Base-by-base conservation (phyloP, 2,329 filamentous ascomycete genomes). In the Xylariaceae sp. region DNA sequence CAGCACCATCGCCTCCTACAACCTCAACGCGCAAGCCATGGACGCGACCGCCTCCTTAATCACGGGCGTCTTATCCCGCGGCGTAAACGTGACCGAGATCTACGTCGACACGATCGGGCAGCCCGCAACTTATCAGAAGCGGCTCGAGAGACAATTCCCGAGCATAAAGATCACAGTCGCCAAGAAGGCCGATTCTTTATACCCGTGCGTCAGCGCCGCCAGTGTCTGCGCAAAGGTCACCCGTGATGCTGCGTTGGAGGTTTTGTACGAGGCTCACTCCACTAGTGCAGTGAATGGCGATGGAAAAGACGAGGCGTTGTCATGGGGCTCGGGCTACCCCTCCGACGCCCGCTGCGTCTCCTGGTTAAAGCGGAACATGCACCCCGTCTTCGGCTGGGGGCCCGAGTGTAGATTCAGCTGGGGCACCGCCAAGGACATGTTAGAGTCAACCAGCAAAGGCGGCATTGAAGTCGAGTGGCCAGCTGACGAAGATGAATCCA, bases 161-260 rank as follows among this genome's bases (percentile, higher is more conserved):
- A 84, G 82, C 0, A 69, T 82, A 33, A 79, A 76, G 50, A 80
- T 92, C 57, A 89, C 83, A 2, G 87, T 92, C 27, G 85, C 86
- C 22, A 91, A 91, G 64, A 97, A 97, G 72, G 92, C 93, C 3
- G 92, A 98, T 64, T 89, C 86, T 49, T 65, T 97, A 39, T 97
- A 92, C 65, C 90, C 93, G 1, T 92, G 86, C 63, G 93, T 97
- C 43, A 94, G 88, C 58, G 93, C 92, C 23, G 92, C 93, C 6
- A 93, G 87, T 51, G 90, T 98, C 3, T 94, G 88, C 65, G 93
- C 93, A 43, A 98, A 98, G 67, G 93, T 98, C 22, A 97, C 93
- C 11, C 77, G 93, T 53, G 93, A 98, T 68, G 86, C 86, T 2
- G 90, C 90, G 5, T 75, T 97, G 20, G 91, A 96, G 60, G 80